Conservation (phyloP, 2,329 filamentous ascomycete species). For the Colletotrichum sp. region DNA sequence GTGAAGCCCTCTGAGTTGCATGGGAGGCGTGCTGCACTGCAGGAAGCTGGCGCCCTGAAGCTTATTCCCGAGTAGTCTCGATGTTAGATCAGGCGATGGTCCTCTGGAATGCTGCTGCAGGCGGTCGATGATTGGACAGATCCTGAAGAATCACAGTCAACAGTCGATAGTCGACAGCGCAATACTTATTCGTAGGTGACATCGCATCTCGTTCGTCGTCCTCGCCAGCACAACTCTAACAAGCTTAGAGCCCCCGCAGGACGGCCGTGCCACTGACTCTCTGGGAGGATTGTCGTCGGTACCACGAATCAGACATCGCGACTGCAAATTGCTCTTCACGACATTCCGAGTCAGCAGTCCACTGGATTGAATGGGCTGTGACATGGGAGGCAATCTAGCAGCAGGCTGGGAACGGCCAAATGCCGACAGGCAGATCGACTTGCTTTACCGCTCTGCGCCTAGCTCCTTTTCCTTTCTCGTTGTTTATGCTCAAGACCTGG, state of each 20-base stretch:
- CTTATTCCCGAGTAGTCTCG: constrained; percentile 1
- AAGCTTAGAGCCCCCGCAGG: background rate
- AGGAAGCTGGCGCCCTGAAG: constrained; percentile 13
- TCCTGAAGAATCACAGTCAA: background rate
- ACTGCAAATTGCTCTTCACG: constrained; percentile 15
- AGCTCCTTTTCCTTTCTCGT: constrained; percentile 6
- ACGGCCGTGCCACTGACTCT: background rate
- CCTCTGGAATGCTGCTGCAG: background rate
- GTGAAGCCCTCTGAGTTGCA: background rate
- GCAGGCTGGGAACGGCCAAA: constrained; percentile 20
- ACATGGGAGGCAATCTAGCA: constrained; percentile 20
- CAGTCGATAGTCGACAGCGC: background rate
- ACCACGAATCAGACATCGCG: constrained; percentile 7
- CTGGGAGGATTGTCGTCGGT: background rate
- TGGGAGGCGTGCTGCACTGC: constrained; percentile 3
- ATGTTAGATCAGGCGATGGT: background rate
- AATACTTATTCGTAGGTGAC: background rate
- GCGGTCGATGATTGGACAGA: background rate
- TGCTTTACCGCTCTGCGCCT: constrained; percentile 25
- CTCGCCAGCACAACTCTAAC: background rate
- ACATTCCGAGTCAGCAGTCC: constrained; percentile 13
- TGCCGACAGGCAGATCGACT: constrained; percentile 25
- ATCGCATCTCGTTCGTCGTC: background rate
- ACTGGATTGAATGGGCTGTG: constrained; percentile 3
- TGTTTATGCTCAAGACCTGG: background rate